Evolutionary conservation across 1,139 yeast species (phyloP).

Genomic region (Suhomyces coccinellae): DNA sequence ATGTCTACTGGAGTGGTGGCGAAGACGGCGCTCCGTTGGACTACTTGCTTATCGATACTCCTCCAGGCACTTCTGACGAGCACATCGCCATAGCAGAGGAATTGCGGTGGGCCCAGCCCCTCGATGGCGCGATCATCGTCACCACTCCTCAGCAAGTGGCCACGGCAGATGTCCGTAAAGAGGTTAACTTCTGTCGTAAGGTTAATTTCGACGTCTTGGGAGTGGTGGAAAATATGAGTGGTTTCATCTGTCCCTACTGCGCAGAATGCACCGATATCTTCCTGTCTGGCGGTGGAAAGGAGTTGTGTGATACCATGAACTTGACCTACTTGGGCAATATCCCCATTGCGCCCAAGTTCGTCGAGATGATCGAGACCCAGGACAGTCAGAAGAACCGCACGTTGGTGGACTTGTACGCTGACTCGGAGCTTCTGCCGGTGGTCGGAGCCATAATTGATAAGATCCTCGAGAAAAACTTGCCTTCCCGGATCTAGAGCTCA

Average conservation of each 20-base stretch:
- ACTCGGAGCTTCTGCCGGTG: slow-evolving; percentile 44
- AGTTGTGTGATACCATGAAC: slow-evolving; percentile 58
- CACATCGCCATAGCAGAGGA: slow-evolving; percentile 97
- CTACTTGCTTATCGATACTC: slow-evolving; percentile 89
- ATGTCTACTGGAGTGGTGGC: slow-evolving; percentile 79
- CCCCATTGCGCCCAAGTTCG: slow-evolving; percentile 92
- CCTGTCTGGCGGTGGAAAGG: slow-evolving; percentile 89
- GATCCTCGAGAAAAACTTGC: slow-evolving; percentile 39
- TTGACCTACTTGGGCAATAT: slow-evolving; percentile 79
- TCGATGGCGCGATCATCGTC: slow-evolving; percentile 50
- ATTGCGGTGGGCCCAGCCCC: slow-evolving; percentile 53
- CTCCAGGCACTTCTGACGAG: slow-evolving; percentile 98
- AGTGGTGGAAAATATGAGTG: slow-evolving; percentile 50
- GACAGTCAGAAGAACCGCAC: slow-evolving; percentile 22
- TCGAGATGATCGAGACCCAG: slow-evolving; percentile 74
- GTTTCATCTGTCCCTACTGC: slow-evolving; percentile 69
- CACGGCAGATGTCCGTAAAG: slow-evolving; percentile 53
- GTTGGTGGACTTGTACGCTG: slow-evolving; percentile 39
- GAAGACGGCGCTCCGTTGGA: slow-evolving; percentile 54
- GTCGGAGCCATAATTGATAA: slow-evolving; percentile 52
- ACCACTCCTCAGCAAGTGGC: slow-evolving; percentile 58
- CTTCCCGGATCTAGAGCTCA: slow-evolving; percentile 29
- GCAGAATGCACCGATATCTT: slow-evolving; percentile 89
- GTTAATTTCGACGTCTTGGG: slow-evolving; percentile 47
- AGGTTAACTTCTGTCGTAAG: slow-evolving; percentile 47